A percentile compares a stretch with the other conserved stretches of the same genome.
phyloP scores from a whole-genome alignment of 2,329 filamentous ascomycete species.

The Phyllosticta capitalensis region DNA sequence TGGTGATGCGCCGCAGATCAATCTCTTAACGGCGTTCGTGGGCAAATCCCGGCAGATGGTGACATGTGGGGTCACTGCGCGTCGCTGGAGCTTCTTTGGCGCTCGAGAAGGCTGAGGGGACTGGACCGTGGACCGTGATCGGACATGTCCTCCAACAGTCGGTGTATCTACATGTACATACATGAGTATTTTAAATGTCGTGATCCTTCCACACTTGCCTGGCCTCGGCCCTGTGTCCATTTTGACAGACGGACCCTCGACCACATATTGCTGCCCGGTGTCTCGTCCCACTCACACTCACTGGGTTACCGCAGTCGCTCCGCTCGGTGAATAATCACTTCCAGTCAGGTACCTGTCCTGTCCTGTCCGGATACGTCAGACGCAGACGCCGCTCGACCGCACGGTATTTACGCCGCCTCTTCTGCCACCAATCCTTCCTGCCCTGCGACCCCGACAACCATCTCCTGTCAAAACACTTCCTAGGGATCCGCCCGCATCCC shows the following conservation, averaged over 20 bases:
- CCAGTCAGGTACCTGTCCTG: not conserved
- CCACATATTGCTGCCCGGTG: not conserved
- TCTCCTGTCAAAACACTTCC: slow-evolving; percentile 1
- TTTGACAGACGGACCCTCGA: not conserved
- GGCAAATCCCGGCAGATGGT: not conserved
- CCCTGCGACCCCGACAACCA: not conserved
- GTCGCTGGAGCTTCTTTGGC: not conserved
- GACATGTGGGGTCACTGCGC: not conserved
- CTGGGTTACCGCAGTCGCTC: not conserved
- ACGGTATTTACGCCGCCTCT: slow-evolving; percentile 1
- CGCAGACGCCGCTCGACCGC: not conserved
- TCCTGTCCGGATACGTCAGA: not conserved
- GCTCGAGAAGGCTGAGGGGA: not conserved
- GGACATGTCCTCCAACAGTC: not conserved
- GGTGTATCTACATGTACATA: not conserved
- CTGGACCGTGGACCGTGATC: not conserved
- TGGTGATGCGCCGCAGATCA: not conserved
- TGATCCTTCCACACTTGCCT: too few species aligned
- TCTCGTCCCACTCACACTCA: not conserved
- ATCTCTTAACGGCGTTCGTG: not conserved
- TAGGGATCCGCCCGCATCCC: not conserved
- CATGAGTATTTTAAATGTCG: not conserved
- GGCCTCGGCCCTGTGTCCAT: not conserved
- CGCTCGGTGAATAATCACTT: not conserved
- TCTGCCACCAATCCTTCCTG: not conserved